A percentile compares a stretch with the other conserved stretches of the same genome.
phyloP scores from a whole-genome alignment of 345 rosid genomes.

The Draba incana region DNA sequence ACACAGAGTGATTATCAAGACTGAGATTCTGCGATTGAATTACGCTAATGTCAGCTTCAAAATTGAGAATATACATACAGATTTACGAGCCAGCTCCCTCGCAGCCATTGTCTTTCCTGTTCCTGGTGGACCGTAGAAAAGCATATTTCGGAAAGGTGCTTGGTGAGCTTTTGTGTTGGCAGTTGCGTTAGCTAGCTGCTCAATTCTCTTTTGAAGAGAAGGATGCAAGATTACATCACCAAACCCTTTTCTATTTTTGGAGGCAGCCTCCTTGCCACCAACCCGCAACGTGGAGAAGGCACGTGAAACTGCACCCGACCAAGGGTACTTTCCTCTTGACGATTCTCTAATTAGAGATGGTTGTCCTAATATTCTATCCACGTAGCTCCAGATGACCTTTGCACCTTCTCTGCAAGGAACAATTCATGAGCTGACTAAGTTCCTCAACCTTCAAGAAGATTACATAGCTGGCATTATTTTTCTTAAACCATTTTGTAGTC shows the following conservation, averaged over 20 bases:
- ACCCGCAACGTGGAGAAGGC: slow-evolving; percentile 46
- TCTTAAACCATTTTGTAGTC: slow-evolving; percentile 10
- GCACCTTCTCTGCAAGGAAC: slow-evolving; percentile 89
- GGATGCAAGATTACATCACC: slow-evolving; percentile 95
- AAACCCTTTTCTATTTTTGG: slow-evolving; percentile 72
- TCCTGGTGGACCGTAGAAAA: slow-evolving; percentile 98
- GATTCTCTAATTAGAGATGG: slow-evolving; percentile 98
- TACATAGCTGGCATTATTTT: background rate
- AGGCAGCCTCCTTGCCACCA: slow-evolving; percentile 50
- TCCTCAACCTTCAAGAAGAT: slow-evolving; percentile 13
- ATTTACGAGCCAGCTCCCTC: slow-evolving; percentile 83
- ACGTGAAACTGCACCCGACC: slow-evolving; percentile 77
- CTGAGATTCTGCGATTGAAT: slow-evolving; percentile 1
- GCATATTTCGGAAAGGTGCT: slow-evolving; percentile 95
- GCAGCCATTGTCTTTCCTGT: slow-evolving; percentile 99
- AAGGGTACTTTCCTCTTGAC: slow-evolving; percentile 97
- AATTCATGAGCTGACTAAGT: slow-evolving; percentile 27
- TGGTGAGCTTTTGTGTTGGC: slow-evolving; percentile 96
- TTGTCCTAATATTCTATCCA: slow-evolving; percentile 95
- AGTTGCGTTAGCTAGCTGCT: slow-evolving; percentile 86
- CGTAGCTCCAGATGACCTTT: slow-evolving; percentile 94
- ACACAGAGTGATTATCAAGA: slow-evolving; percentile 7
- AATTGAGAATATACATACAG: slow-evolving; percentile 59
- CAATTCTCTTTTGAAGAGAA: slow-evolving; percentile 81
- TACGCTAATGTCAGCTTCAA: background rate